Conservation (phyloP, 306 rosid genomes). For the Notholithocarpus densiflorus region DNA sequence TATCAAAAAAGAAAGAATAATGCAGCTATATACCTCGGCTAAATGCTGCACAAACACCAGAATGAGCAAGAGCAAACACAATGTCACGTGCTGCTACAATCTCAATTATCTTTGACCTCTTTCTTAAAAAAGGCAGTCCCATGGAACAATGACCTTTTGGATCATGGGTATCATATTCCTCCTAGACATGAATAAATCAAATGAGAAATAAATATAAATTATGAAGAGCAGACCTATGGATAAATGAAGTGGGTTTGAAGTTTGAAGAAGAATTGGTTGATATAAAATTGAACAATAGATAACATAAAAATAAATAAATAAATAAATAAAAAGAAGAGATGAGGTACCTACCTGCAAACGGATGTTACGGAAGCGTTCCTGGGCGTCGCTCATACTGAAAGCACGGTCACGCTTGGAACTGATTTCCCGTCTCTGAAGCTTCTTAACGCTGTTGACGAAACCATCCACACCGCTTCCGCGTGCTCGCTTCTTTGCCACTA, state of each 20-base stretch:
- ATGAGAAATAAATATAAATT: not conserved
- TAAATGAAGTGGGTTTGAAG: not conserved
- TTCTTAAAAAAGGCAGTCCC: slow-evolving; percentile 50
- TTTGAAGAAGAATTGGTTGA: too few species aligned
- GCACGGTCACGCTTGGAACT: slow-evolving; percentile 61
- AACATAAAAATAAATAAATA: not conserved
- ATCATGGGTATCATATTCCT: slow-evolving; percentile 64
- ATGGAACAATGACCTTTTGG: slow-evolving; percentile 53
- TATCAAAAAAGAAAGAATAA: not conserved
- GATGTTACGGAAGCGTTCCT: slow-evolving; percentile 55
- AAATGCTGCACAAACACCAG: slow-evolving; percentile 68
- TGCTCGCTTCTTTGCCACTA: slow-evolving; percentile 49
- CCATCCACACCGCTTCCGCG: slow-evolving; percentile 44
- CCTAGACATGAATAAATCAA: slow-evolving; percentile 34
- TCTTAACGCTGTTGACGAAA: slow-evolving; percentile 58
- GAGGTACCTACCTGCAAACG: slow-evolving; percentile 44
- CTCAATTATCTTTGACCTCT: slow-evolving; percentile 57
- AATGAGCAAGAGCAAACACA: slow-evolving; percentile 64
- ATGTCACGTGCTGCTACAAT: slow-evolving; percentile 60
- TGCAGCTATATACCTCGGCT: slow-evolving; percentile 43
- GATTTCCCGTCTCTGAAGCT: slow-evolving; percentile 64
- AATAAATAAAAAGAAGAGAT: not conserved
- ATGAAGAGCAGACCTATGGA: not conserved
- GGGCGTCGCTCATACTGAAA: slow-evolving; percentile 61
- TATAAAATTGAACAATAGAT: too few species aligned